Percentiles rank a stretch among this genome's conserved stretches.
Evolutionary conservation across 305 asterid species (phyloP).

Genomic region (Fraxinus velutina): DNA sequence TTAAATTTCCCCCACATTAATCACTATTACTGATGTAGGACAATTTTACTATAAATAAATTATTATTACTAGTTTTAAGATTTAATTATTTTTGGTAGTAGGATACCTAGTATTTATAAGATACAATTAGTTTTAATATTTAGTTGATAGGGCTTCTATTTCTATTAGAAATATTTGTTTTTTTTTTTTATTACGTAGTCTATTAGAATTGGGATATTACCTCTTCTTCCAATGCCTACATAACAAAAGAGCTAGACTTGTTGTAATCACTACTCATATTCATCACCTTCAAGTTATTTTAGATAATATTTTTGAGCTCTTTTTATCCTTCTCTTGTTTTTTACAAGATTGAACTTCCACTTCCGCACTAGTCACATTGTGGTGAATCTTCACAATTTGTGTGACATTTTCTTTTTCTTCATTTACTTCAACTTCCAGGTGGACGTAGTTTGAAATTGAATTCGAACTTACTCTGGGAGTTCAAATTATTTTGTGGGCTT

Average conservation of each 20-base stretch:
- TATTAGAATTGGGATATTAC: neutral
- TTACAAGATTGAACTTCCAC: neutral
- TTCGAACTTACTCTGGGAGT: neutral
- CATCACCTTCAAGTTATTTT: neutral
- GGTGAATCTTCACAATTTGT: neutral
- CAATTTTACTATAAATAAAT: neutral
- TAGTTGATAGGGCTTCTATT: neutral
- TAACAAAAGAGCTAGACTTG: neutral
- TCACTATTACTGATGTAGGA: neutral
- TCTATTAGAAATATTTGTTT: neutral
- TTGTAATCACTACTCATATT: neutral
- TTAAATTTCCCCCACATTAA: neutral
- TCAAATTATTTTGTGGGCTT: neutral
- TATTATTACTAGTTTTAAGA: neutral
- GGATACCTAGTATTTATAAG: neutral
- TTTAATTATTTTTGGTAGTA: neutral
- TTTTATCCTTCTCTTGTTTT: neutral
- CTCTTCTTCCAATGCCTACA: neutral
- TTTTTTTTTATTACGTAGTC: neutral
- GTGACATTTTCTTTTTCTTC: neutral
- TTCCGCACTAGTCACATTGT: neutral
- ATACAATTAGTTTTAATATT: neutral
- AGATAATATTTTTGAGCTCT: neutral
- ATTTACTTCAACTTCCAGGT: neutral
- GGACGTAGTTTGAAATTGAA: neutral